Percentiles rank a stretch among this genome's conserved stretches.
These are phyloP conservation scores for Micractinium sp. DNA, from an alignment of 139 green algal genomes.

Conservation along the genomic window DNA sequence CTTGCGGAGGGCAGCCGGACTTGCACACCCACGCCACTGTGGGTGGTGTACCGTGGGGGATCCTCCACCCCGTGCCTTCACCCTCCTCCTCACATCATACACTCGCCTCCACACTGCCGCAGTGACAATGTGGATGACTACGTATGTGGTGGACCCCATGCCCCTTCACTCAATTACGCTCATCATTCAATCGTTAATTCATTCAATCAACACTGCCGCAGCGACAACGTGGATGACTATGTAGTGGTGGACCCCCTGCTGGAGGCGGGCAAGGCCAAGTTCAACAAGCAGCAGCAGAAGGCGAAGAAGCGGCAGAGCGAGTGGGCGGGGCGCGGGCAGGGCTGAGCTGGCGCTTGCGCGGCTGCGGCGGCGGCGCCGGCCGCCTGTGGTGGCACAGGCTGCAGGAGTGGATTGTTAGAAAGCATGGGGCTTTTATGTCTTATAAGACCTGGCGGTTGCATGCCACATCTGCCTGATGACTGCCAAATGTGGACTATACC, in stretches of 20 bases:
- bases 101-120: neutral
- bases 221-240: constrained; percentile 77
- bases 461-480: too few relatives aligned
- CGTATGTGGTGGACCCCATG: constrained; percentile 41
- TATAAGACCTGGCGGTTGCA: too few relatives aligned
- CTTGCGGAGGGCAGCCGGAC: too few relatives aligned
- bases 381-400: too few relatives aligned
- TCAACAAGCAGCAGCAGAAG: constrained; percentile 65
- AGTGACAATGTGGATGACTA: constrained; percentile 75
- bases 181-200: too few relatives aligned
- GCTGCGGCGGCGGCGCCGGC: too few relatives aligned
- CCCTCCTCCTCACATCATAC: neutral
- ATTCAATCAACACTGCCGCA: neutral
- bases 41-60: too few relatives aligned
- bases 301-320: constrained; percentile 70
- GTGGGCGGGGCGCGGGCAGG: constrained; percentile 59
- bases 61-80: neutral
- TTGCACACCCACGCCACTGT: too few relatives aligned
- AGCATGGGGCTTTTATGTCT: too few relatives aligned
- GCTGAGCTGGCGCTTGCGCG: neutral
- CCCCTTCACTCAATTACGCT: too few relatives aligned
- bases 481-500: too few relatives aligned
- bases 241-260: constrained; percentile 82
- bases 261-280: constrained; percentile 80
- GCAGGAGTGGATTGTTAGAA: too few relatives aligned